phyloP scores from a whole-genome alignment of 78 protist species.

The Tieghemostelium lacteum region DNA sequence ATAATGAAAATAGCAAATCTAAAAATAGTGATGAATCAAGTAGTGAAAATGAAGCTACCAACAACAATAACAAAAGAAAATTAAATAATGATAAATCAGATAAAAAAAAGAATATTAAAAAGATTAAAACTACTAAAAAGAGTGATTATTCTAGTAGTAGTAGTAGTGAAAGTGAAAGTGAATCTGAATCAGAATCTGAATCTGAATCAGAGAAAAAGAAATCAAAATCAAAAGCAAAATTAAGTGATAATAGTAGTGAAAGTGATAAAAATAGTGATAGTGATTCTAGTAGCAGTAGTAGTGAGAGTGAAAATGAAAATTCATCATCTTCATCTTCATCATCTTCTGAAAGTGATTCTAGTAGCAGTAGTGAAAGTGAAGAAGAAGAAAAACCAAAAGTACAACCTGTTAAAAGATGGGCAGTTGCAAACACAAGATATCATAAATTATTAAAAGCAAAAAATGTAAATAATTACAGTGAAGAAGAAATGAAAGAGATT shows the following conservation, averaged over 20 bases:
- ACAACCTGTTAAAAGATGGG: background rate
- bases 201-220: background rate
- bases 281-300: background rate
- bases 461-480: conserved; percentile 36
- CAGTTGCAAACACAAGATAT: conserved; percentile 17
- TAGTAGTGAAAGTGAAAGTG: conserved; percentile 24
- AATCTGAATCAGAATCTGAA: background rate
- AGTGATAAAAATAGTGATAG: conserved; percentile 21
- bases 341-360: conserved; percentile 33
- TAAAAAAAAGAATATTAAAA: background rate
- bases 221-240: background rate
- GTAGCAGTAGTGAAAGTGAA: background rate
- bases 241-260: conserved; percentile 23
- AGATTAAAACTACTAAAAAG: background rate
- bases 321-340: conserved; percentile 3
- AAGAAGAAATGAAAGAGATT: conserved; percentile 62
- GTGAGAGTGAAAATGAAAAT: background rate
- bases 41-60: background rate
- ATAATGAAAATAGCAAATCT: no score
- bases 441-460: conserved; percentile 61
- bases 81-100: background rate
- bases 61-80: conserved; percentile 4
- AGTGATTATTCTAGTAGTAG: background rate
- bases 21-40: background rate
- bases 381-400: background rate